Percentiles rank a stretch among this genome's conserved stretches.
Evolutionary conservation across 2,329 filamentous ascomycete genomes (phyloP).

Genomic region (Pseudogymnoascus sp.): DNA sequence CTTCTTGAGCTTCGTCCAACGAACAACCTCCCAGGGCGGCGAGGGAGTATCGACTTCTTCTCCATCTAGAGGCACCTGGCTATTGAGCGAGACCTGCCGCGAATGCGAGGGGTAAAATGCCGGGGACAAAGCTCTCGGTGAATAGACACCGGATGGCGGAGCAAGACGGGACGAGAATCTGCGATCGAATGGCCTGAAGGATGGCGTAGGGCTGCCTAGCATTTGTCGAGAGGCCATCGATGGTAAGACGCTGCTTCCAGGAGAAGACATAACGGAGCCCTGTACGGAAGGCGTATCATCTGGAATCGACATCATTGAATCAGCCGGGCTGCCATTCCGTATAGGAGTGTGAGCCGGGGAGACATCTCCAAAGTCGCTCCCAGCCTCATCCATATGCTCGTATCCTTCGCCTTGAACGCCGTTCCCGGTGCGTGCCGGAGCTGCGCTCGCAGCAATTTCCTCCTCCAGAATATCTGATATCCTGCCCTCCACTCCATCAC

Average conservation of each 20-base stretch:
- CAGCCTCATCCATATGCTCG: conserved; percentile 27
- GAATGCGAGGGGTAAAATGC: conserved; percentile 70
- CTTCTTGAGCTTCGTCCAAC: conserved; percentile 90
- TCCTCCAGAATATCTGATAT: conserved; percentile 31
- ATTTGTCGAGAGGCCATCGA: conserved; percentile 59
- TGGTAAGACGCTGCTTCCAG: conserved; percentile 65
- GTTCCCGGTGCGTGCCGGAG: conserved; percentile 17
- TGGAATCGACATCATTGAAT: conserved; percentile 62
- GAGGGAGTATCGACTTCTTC: conserved; percentile 61
- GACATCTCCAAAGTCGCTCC: conserved; percentile 43
- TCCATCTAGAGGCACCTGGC: conserved; percentile 54
- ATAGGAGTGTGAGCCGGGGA: conserved; percentile 45
- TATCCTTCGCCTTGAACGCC: conserved; percentile 30
- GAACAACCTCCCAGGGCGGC: conserved; percentile 90
- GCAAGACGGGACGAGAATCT: conserved; percentile 81
- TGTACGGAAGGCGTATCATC: conserved; percentile 78
- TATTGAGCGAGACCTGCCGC: conserved; percentile 69
- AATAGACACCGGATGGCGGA: conserved; percentile 48
- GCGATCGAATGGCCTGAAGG: conserved; percentile 86
- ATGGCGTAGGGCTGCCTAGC: conserved; percentile 63
- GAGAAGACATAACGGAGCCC: conserved; percentile 55
- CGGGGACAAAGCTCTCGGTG: conserved; percentile 59
- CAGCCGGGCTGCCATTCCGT: conserved; percentile 57
- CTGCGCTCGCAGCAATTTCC: conserved; percentile 20
- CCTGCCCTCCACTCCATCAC: conserved; percentile 35